A percentile compares a stretch with the other conserved stretches of the same genome.
phyloP scores from a whole-genome alignment of 169 alveolate species.

The Cryptosporidium bovis region DNA sequence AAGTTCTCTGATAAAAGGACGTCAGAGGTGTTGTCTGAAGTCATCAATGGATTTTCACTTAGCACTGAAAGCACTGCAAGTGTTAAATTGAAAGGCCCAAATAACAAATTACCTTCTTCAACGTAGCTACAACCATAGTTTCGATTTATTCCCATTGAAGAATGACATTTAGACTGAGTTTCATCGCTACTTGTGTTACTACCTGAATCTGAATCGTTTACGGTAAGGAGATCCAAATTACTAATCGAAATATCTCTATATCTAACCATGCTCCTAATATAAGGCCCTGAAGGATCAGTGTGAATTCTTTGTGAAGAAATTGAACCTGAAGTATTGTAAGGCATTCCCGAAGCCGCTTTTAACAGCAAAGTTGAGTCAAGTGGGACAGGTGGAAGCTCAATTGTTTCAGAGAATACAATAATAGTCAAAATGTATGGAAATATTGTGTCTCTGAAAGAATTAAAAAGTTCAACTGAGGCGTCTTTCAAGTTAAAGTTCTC shows the following conservation, averaged over 20 bases:
- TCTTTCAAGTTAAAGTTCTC: constrained; percentile 1
- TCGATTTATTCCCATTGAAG: not conserved
- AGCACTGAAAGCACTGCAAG: constrained; percentile 63
- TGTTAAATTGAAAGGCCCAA: constrained; percentile 68
- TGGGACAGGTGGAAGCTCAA: constrained; percentile 70
- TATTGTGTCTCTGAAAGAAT: constrained; percentile 51
- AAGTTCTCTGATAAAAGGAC: constrained; percentile 3
- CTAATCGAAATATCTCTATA: constrained; percentile 55
- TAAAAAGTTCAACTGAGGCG: constrained; percentile 47
- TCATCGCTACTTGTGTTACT: not conserved
- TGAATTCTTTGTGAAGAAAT: constrained; percentile 69
- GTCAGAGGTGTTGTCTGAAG: not conserved
- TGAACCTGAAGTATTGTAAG: constrained; percentile 60
- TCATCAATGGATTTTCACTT: constrained; percentile 52
- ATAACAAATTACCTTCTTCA: constrained; percentile 6
- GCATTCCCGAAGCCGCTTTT: constrained; percentile 73
- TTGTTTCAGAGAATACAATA: constrained; percentile 44
- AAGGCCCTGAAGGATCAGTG: constrained; percentile 69
- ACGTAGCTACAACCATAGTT: not conserved
- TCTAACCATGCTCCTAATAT: constrained; percentile 70
- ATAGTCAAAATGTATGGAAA: constrained; percentile 62
- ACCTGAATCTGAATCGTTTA: not conserved
- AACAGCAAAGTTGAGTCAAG: constrained; percentile 49
- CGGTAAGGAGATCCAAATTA: not conserved
- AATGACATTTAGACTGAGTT: not conserved